Base-by-base conservation (phyloP, 2,329 filamentous ascomycete species). In the Cytospora mali region DNA sequence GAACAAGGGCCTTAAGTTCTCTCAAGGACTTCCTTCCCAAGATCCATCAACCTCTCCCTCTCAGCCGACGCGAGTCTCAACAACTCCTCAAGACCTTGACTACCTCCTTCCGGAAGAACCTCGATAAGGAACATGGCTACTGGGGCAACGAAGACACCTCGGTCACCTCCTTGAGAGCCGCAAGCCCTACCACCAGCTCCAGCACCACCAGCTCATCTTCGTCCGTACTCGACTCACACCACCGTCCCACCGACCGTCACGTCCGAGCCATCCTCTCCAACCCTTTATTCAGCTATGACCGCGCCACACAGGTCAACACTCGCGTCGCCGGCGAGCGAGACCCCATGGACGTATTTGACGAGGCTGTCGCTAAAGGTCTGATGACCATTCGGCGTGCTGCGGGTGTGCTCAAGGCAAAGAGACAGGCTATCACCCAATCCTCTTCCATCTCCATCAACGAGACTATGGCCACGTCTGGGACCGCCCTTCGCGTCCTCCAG, bases 61-160 rank as follows among this genome's bases (percentile, higher is more conserved):
- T 87, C 46, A 81, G 75, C 51, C 73, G 75, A 50, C 76, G 78
- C 60, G 81, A 85, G 61, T 81, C 82, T 28, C 78, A 83, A 65
- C 80, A 81, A 68, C 79, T 87, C 10, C 81, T 86, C 66, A 77
- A 84, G 59, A 78, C 79, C 35, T 77, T 87, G 57, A 87, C 84
- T 56, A 73, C 76, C 6, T 86, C 84, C 2, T 87, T 87, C 70
- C 80, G 84, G 57, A 78, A 78, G 60, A 81, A 85, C 31, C 80
- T 87, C n/a, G 83, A 86, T 68, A 77, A 75, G 50, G 84, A 87
- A 69, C 81, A 87, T 68, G 83, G 83, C 64, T 79, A 75, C 69
- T 69, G 75, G 31, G 66, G 73, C 35, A 39, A 18, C 18, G 71
- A 74, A 16, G 70, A 76, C 10, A 66, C 66, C 42, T 46, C 66